Evolutionary conservation across 192 early-diverging fungal species (phyloP), one percentile per base, ranked within the genome.

Genomic region (Coemansia sp.): DNA sequence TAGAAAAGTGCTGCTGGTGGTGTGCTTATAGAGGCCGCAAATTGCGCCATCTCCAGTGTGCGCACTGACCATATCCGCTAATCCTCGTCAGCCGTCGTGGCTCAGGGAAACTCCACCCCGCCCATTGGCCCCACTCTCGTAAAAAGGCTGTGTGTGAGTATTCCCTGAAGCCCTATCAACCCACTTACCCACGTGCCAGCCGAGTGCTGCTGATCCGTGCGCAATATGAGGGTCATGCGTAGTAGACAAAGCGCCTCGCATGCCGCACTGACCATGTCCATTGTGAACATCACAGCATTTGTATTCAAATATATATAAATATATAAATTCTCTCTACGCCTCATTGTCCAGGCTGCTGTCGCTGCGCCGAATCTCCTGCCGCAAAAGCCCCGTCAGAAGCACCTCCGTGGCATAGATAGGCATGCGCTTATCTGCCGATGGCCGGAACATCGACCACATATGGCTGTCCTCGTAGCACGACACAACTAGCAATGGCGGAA

Each of bases 401-500:
- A 72, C 65, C 51, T 82, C 80, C 13, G 62, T 64, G 6, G 45
- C 69, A 55, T 72, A 78, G 34, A 78, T 55, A 8, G 77, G 70
- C 61, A 78, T 40, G 2, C 44, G 68, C 40, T 61, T 12, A 13
- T 36, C 62, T 0, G 59, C 6, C 12, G 62, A 61, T 13, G 40
- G 39, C 17, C 44, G 45, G 67, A 83, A 83, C 41, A 19, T 24
- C 12, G 58, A 39, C 81, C 81, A 83, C 64, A 73, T 63, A 5
- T 65, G n/a, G 31, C 45, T 51, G 65, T 83, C 81, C 12, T 69
- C 72, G 45, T 34, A 29, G 64, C 72, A 83, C 22, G 76, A 64
- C 7, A 83, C 61, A 10, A 83, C 69, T 20, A 83, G 69, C 58
- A 83, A 61, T 56, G 81, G 79, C 50, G 11, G 61, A 2, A 74